Evolutionary conservation across 2,329 filamentous ascomycete species (phyloP).

Genomic region (Alternaria ventricosa): DNA sequence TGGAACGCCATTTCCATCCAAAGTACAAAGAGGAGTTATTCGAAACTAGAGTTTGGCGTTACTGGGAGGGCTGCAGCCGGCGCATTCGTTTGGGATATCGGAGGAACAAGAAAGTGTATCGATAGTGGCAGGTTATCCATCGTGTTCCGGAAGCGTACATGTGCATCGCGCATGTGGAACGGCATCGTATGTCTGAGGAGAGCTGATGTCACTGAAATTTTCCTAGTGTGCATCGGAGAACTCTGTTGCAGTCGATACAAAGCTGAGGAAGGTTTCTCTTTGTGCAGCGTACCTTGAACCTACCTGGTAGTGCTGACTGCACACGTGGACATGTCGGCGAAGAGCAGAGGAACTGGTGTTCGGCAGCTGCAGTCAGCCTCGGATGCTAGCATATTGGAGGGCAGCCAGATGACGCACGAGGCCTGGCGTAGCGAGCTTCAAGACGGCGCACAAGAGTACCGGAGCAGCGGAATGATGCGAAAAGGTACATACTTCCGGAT

Average conservation of each 20-base stretch:
- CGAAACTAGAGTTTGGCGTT: background rate
- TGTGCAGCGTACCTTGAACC: background rate
- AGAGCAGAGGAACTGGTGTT: conserved; percentile 2
- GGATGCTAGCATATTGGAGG: conserved; percentile 11
- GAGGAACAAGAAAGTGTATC: conserved; percentile 26
- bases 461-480: conserved; percentile 20
- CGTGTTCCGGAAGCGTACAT: conserved; percentile 6
- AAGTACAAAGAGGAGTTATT: background rate
- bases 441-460: conserved; percentile 22
- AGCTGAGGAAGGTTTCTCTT: background rate
- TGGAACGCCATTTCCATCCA: background rate
- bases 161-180: conserved; percentile 1
- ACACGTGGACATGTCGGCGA: background rate
- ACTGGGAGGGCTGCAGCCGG: background rate
- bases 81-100: conserved; percentile 13
- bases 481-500: conserved; percentile 18
- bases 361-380: background rate
- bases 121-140: conserved; percentile 17
- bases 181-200: background rate
- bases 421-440: conserved; percentile 11
- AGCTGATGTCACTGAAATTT: background rate
- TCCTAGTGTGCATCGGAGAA: conserved; percentile 1
- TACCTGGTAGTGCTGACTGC: background rate
- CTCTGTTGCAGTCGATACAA: background rate
- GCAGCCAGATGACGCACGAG: conserved; percentile 5